These are phyloP conservation scores for Calocybe gambosa DNA, from an alignment of 1,284 basidiomycete species.

Conservation along the genomic window DNA sequence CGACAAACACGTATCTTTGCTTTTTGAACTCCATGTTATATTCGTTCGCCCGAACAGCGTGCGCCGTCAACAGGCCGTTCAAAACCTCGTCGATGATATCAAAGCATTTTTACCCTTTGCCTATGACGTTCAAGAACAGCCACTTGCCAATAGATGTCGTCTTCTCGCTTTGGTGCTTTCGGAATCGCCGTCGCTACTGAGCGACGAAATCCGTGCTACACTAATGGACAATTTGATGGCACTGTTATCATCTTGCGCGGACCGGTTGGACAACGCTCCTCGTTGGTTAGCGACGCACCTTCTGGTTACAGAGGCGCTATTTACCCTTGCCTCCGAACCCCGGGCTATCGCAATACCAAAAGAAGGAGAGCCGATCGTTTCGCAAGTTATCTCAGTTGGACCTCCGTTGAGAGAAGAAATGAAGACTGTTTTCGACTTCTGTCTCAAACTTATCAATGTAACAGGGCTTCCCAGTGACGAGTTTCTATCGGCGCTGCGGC, in stretches of 20 bases:
- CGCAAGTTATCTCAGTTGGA: constrained; percentile 48
- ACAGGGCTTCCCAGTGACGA: constrained; percentile 69
- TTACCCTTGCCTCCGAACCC: constrained; percentile 73
- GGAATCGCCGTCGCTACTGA: constrained; percentile 60
- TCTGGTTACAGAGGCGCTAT: constrained; percentile 76
- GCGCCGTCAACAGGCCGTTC: constrained; percentile 57
- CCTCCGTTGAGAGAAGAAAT: constrained; percentile 60
- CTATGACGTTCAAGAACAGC: constrained; percentile 64
- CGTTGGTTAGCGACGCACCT: constrained; percentile 83
- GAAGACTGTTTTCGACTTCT: constrained; percentile 65
- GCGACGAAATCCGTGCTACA: constrained; percentile 41
- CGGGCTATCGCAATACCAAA: constrained; percentile 55
- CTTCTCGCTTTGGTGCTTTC: constrained; percentile 80
- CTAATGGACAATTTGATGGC: constrained; percentile 64
- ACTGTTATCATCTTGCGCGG: constrained; percentile 53
- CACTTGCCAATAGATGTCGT: constrained; percentile 76
- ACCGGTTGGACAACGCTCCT: constrained; percentile 50
- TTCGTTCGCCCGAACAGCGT: constrained; percentile 62
- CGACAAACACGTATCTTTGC: constrained; percentile 81
- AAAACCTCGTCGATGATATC: constrained; percentile 67
- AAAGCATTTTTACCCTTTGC: constrained; percentile 60
- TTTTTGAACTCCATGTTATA: constrained; percentile 84
- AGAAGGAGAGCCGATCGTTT: constrained; percentile 57
- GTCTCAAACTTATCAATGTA: constrained; percentile 58
- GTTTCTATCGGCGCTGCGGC: constrained; percentile 70